These are phyloP conservation scores for Mercurialis annua DNA, from an alignment of 345 rosid genomes.

Conservation along the genomic window DNA sequence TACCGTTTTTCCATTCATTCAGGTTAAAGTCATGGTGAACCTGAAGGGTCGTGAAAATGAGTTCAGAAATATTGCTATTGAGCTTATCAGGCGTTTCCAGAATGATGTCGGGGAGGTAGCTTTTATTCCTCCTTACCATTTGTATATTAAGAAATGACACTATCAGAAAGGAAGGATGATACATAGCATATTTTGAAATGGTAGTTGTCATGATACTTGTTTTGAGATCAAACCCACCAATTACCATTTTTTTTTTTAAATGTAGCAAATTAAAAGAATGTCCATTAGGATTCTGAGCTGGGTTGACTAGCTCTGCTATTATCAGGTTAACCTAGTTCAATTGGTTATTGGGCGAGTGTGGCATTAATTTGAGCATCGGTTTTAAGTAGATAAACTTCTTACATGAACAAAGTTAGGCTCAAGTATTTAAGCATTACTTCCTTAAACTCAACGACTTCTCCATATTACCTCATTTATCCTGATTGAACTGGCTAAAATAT, in stretches of 20 bases:
- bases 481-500: background rate
- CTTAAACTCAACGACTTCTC: background rate
- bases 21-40: conserved; percentile 91
- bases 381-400: background rate
- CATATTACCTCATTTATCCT: background rate
- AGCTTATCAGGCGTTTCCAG: conserved; percentile 80
- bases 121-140: background rate
- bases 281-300: background rate
- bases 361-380: too few species aligned
- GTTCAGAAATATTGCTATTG: conserved; percentile 81
- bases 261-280: background rate
- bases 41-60: conserved; percentile 94
- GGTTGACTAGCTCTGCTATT: background rate
- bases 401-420: background rate
- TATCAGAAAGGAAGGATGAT: conserved; percentile 1
- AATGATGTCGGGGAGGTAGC: conserved; percentile 86
- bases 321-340: background rate
- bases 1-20: conserved; percentile 25
- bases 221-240: background rate
- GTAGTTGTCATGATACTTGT: background rate
- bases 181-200: background rate
- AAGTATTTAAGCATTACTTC: too few species aligned
- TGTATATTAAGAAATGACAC: background rate
- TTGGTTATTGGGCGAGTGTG: background rate
- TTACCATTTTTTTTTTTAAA: too few species aligned